Evolutionary conservation across 495 filamentous ascomycete genomes (phyloP), one percentile per base, ranked within the genome.

Genomic region (Staphylotrichum tortipilum): DNA sequence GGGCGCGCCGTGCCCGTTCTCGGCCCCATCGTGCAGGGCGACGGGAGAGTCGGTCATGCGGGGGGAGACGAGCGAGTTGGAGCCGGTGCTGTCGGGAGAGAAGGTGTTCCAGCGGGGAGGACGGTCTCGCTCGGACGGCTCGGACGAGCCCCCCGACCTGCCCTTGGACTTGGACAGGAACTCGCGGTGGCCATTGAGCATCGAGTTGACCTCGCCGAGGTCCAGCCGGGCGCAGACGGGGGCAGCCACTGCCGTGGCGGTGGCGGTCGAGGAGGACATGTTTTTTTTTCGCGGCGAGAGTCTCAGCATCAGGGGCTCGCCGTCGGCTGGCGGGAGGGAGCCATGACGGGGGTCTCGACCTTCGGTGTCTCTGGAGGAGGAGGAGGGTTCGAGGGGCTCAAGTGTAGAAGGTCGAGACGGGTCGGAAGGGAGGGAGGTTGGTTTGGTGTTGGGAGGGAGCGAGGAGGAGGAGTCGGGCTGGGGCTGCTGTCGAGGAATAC

Each of bases 41-140:
- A 46, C 31, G 14, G 46, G 48, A 0, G 49, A 59, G 22, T 59
- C 53, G 7, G 54, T 47, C 6, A 52, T 21, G 44, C 39, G 45
- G 9, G 59, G 46, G 3, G 59, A 52, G 15, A 42, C 21, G 19
- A 44, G 46, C 28, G 47, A 12, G 22, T 55, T 42, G 53, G 29
- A 40, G 34, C 43, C 53, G 1, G 52, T 18, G 10, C 54, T 55
- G 29, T 51, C 50, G 45, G 42, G 21, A 6, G 53, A 21, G 17
- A 34, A 54, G 38, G 52, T 34, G n/a, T 41, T 34, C 14, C 54
- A 23, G 4, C 54, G 55, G 6, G 18, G 31, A 0, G 49, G 49
- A 3, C 35, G 53, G 2, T 57, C 58, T 41, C 64, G 68, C 19
- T 75, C 67, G 11, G 69, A 67, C 14, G 70, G 55, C 48, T 75